Percentiles rank a stretch among this genome's conserved stretches.
phyloP scores from a whole-genome alignment of 2,329 filamentous ascomycete species.

The Monilinia vaccinii-corymbosi region DNA sequence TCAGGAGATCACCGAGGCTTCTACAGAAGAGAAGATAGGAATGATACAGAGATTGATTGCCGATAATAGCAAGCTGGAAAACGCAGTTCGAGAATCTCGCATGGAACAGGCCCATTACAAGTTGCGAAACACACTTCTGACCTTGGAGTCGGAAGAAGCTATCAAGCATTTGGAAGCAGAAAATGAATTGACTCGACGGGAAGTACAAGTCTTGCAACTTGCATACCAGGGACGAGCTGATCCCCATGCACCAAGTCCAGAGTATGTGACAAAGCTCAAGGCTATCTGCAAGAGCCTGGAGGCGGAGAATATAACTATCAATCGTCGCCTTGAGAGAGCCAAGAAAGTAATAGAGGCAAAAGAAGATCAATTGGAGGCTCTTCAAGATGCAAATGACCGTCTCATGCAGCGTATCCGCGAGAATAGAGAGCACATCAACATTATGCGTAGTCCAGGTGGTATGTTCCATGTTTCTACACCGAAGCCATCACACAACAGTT shows the following conservation, averaged over 20 bases:
- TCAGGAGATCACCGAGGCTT: conserved; percentile 43
- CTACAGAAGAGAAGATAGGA: conserved; percentile 45
- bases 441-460: conserved; percentile 65
- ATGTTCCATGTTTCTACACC: conserved; percentile 57
- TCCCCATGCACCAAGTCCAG: conserved; percentile 34
- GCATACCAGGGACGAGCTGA: conserved; percentile 51
- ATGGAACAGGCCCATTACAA: conserved; percentile 86
- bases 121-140: conserved; percentile 76
- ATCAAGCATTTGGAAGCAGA: conserved; percentile 83
- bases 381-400: conserved; percentile 69
- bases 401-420: conserved; percentile 78
- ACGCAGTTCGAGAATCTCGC: conserved; percentile 52
- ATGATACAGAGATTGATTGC: conserved; percentile 47
- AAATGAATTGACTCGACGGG: conserved; percentile 80
- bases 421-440: conserved; percentile 79
- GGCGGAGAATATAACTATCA: conserved; percentile 55
- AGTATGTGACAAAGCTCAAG: conserved; percentile 54
- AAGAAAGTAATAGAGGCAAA: conserved; percentile 73
- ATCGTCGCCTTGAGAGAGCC: conserved; percentile 58
- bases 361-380: conserved; percentile 58
- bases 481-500: conserved; percentile 31
- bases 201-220: conserved; percentile 77
- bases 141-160: conserved; percentile 75
- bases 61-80: conserved; percentile 45
- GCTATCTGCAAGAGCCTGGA: conserved; percentile 56